Percentiles rank a stretch among this genome's conserved stretches.
phyloP scores from a whole-genome alignment of 1,284 basidiomycete species.

The Ustilago xerochloae region DNA sequence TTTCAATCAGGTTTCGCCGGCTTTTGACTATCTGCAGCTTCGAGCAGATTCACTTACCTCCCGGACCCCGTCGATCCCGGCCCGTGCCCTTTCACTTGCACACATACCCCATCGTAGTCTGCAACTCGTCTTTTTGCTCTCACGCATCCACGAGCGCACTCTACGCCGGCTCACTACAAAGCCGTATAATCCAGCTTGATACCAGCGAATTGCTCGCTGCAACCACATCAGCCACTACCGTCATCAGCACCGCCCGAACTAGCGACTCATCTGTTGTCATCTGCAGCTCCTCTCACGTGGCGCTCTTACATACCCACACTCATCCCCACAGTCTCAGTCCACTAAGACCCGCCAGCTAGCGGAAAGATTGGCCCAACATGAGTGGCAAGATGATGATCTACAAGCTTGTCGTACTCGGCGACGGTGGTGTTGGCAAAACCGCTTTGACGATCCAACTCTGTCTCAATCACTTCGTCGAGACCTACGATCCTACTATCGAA shows the following conservation, averaged over 20 bases:
- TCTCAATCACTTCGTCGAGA: constrained; percentile 63
- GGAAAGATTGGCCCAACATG: constrained; percentile 24
- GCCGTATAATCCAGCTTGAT: too few species aligned
- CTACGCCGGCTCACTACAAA: neutral
- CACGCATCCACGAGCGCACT: neutral
- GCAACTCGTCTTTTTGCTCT: neutral
- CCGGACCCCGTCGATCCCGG: neutral
- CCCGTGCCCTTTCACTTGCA: neutral
- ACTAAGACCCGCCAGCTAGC: neutral
- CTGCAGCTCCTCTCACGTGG: too few species aligned
- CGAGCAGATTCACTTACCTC: neutral
- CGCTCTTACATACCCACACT: too few species aligned
- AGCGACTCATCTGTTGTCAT: too few species aligned
- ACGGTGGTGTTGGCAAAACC: constrained; percentile 98
- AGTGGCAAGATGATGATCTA: constrained; percentile 70
- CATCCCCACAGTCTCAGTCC: neutral
- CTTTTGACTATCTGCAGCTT: neutral
- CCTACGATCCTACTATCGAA: constrained; percentile 69
- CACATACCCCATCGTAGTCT: neutral
- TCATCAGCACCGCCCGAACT: too few species aligned
- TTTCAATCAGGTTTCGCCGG: neutral
- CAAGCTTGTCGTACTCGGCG: constrained; percentile 92
- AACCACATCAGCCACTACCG: too few species aligned
- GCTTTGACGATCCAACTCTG: constrained; percentile 82
- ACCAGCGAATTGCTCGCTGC: too few species aligned